Base-by-base conservation (phyloP, 768 basidiomycete species). In the Serendipita sp. region DNA sequence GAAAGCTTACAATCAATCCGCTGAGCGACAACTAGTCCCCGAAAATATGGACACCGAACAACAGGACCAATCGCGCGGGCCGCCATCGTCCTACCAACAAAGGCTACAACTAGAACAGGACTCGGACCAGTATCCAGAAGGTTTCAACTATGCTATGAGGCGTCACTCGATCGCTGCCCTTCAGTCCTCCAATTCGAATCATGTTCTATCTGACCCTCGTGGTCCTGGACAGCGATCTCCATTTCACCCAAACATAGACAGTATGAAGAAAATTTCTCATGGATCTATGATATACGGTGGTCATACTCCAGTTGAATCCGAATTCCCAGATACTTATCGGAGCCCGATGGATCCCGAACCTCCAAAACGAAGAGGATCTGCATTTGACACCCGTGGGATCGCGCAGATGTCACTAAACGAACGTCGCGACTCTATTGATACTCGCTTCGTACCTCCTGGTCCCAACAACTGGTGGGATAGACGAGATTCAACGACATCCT, bases 261-360 rank as follows among this genome's bases (percentile, higher is more conserved):
- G 88, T 63, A 84, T 82, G 65, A 82, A 90, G 69, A 92, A 92
- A 76, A 85, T 89, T 78, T 89, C 89, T 28, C 77, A 79, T 68
- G 88, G 56, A 0, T 60, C 56, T n/a, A 70, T 65, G 65, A 64
- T 52, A 63, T 66, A n/a, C 46, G 58, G 18, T 62, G 48, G 3
- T 58, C 16, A 36, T 30, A 64, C 46, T 15, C 65, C 23, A 18
- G 32, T 63, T 3, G 46, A 66, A 64, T 32, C 63, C 35, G 62
- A 66, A 45, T 45, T 23, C 41, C 44, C 23, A 32, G 58, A 30
- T 3, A 15, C 58, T n/a, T 60, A 60, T 34, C 56, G 56, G 28
- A 30, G 28, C 16, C 56, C 56, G 16, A 60, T 60, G 56, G 83
- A 76, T 5, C 89, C 86, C 44, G 83, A 87, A 16, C 81, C 85